phyloP scores from a whole-genome alignment of 306 rosid genomes.

The Morella rubra region DNA sequence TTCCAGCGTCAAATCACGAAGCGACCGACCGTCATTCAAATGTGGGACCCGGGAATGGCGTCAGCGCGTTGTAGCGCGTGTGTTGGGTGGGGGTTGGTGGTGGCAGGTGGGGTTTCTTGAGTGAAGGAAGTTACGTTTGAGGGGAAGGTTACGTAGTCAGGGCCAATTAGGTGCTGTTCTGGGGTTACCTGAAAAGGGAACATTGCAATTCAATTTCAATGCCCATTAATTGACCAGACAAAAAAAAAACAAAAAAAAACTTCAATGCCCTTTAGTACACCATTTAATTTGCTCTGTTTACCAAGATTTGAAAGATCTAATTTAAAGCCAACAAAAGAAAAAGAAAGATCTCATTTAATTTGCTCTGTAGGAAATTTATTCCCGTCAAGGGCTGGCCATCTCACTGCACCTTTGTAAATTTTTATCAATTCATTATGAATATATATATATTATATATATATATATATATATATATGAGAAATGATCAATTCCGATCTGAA shows the following conservation, averaged over 20 bases:
- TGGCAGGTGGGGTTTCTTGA: too few relatives aligned
- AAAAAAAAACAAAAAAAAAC: too few relatives aligned
- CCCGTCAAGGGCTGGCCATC: too few relatives aligned
- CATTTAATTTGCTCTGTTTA: background rate
- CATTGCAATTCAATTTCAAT: background rate
- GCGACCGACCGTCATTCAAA: background rate
- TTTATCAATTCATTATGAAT: too few relatives aligned
- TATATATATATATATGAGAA: too few relatives aligned
- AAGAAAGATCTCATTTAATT: too few relatives aligned
- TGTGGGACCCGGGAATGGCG: background rate
- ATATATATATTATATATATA: too few relatives aligned
- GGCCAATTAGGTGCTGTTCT: background rate
- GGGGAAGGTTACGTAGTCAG: background rate
- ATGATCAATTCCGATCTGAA: too few relatives aligned
- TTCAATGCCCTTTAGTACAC: background rate
- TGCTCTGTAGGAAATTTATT: too few relatives aligned
- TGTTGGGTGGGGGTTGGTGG: background rate
- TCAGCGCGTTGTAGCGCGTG: background rate
- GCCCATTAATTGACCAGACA: background rate
- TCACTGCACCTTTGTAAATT: too few relatives aligned
- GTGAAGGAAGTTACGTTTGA: background rate
- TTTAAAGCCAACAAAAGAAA: too few relatives aligned
- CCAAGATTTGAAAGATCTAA: background rate
- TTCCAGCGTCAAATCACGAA: background rate
- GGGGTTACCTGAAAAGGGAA: slow-evolving; percentile 1